These are phyloP conservation scores for Phytopythium montanum DNA, from an alignment of 352 stramenopile species.

Conservation along the genomic window DNA sequence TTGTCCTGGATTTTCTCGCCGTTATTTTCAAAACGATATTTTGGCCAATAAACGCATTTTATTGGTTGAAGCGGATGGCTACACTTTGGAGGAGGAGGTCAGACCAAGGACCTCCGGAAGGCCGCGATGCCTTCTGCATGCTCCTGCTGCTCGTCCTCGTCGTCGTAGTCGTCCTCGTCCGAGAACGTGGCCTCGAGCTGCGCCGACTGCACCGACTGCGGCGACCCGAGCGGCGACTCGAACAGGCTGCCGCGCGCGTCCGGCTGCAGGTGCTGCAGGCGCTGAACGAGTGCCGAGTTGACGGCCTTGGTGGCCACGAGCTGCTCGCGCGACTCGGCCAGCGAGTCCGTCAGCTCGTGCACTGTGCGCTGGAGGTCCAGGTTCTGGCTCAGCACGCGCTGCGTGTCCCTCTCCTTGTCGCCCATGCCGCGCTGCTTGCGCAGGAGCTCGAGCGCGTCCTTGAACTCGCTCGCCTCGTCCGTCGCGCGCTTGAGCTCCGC, in stretches of 20 bases:
- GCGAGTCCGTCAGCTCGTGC: constrained; percentile 67
- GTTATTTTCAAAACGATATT: no score
- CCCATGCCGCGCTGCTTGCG: constrained; percentile 37
- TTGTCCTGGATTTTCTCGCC: no score
- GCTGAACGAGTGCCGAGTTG: constrained; percentile 65
- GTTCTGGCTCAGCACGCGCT: constrained; percentile 62
- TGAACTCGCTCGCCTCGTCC: constrained; percentile 61
- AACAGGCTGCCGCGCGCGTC: constrained; percentile 51
- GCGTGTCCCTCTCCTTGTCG: constrained; percentile 65
- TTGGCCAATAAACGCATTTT: no score
- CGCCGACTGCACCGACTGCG: constrained; percentile 29
- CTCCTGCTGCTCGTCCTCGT: constrained; percentile 40
- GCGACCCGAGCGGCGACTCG: constrained; percentile 33
- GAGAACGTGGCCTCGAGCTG: constrained; percentile 39
- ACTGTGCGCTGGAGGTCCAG: constrained; percentile 64
- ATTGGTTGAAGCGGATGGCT: no score
- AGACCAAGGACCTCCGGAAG: constrained; percentile 33
- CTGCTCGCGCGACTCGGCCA: constrained; percentile 71
- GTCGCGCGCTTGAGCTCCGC: constrained; percentile 47
- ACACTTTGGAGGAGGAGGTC: background rate
- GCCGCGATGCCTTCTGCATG: constrained; percentile 31
- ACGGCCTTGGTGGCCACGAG: constrained; percentile 69
- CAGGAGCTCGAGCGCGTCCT: constrained; percentile 46
- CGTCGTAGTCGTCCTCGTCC: constrained; percentile 39
- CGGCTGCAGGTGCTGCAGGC: constrained; percentile 52